Percentiles rank a stretch among this genome's conserved stretches.
Evolutionary conservation across 2,329 filamentous ascomycete genomes (phyloP).

Genomic region (Magnaporthiopsis incrustans): DNA sequence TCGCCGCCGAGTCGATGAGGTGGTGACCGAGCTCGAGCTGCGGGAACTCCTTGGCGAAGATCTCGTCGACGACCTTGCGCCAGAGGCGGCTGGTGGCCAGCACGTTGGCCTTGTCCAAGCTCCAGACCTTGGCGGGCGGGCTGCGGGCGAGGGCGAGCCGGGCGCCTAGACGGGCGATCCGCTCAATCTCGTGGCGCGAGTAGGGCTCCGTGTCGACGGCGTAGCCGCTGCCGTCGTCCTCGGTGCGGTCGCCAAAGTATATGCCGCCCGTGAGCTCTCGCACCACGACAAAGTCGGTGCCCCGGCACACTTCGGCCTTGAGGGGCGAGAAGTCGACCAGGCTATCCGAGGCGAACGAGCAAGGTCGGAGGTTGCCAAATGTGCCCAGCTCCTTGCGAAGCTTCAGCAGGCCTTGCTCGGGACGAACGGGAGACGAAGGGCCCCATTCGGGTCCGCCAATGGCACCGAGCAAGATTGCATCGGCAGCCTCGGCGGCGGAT

Average conservation of each 20-base stretch:
- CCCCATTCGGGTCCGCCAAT: constrained; percentile 98
- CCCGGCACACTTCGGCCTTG: constrained; percentile 75
- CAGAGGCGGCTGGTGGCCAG: constrained; percentile 73
- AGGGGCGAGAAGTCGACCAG: constrained; percentile 81
- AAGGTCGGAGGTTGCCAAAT: constrained; percentile 92
- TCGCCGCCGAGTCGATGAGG: constrained; percentile 91
- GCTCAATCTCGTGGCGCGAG: constrained; percentile 76
- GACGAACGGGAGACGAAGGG: constrained; percentile 68
- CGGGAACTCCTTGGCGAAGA: constrained; percentile 84
- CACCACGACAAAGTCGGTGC: constrained; percentile 86
- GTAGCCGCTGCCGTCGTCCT: constrained; percentile 64
- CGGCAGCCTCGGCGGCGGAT: constrained; percentile 70
- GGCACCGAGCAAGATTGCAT: constrained; percentile 85
- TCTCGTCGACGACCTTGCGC: constrained; percentile 77
- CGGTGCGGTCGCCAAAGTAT: constrained; percentile 87
- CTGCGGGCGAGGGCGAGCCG: constrained; percentile 70
- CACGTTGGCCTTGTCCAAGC: constrained; percentile 93
- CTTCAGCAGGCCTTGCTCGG: constrained; percentile 83
- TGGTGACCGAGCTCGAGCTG: constrained; percentile 79
- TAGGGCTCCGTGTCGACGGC: constrained; percentile 86
- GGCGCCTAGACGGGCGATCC: constrained; percentile 74
- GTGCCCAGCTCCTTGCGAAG: constrained; percentile 91
- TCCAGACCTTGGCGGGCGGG: constrained; percentile 73
- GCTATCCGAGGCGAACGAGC: constrained; percentile 85
- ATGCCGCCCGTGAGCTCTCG: constrained; percentile 88